A percentile compares a stretch with the other conserved stretches of the same genome.
Conservation (phyloP, 2,329 filamentous ascomycete species). For the Penicillium sp. region DNA sequence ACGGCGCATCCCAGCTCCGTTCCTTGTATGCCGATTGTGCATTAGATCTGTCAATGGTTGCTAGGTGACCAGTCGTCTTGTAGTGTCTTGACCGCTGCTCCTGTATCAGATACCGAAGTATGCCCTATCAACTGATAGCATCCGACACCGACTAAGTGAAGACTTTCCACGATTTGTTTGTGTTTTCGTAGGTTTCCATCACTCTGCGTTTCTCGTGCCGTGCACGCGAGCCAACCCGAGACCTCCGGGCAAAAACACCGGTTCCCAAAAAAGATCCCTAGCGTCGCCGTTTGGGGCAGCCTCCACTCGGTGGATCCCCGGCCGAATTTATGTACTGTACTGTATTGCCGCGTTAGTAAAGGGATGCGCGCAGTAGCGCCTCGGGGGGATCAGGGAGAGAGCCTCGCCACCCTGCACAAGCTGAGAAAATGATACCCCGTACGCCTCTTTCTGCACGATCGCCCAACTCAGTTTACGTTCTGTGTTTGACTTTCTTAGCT, state of each 20-base stretch:
- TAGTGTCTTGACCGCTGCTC: conserved; percentile 15
- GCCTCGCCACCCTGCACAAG: conserved; percentile 17
- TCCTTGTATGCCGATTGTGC: not conserved
- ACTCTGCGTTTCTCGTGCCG: not conserved
- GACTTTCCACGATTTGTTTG: not conserved
- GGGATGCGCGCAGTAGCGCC: conserved; percentile 23
- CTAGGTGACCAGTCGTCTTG: conserved; percentile 20
- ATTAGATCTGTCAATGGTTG: conserved; percentile 24
- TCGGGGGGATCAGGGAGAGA: conserved; percentile 16
- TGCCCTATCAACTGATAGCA: not conserved
- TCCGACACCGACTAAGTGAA: not conserved
- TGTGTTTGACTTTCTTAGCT: not conserved
- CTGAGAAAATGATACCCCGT: not conserved
- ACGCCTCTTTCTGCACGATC: not conserved
- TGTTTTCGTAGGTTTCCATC: not conserved
- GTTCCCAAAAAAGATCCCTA: conserved; percentile 24
- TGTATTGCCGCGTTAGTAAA: conserved; percentile 15
- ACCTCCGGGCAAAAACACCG: conserved; percentile 21
- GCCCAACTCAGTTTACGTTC: not conserved
- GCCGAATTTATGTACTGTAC: conserved; percentile 10
- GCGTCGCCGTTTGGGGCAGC: conserved; percentile 21
- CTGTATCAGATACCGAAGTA: not conserved
- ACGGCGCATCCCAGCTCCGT: not conserved
- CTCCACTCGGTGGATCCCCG: conserved; percentile 11
- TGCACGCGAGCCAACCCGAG: conserved; percentile 14